Percentiles rank a stretch among this genome's conserved stretches.
phyloP scores from a whole-genome alignment of 2,329 filamentous ascomycete genomes.

The Nemania sp. region DNA sequence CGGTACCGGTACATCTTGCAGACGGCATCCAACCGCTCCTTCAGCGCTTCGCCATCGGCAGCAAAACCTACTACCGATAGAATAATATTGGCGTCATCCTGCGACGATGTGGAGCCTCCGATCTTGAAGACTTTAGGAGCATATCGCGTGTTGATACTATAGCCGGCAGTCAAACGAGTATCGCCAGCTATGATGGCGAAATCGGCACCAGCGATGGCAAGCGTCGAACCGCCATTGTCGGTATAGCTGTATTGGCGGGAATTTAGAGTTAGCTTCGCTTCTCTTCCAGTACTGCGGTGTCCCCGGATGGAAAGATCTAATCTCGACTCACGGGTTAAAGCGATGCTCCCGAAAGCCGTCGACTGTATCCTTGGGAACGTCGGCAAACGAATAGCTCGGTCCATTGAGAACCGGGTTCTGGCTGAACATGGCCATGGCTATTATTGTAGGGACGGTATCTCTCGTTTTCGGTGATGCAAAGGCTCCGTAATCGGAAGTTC shows the following conservation, averaged over 20 bases:
- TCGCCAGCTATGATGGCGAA: slow-evolving; percentile 98
- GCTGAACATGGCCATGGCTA: slow-evolving; percentile 68
- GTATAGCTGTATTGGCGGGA: slow-evolving; percentile 69
- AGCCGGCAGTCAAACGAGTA: slow-evolving; percentile 92
- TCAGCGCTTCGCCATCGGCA: slow-evolving; percentile 89
- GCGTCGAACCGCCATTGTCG: slow-evolving; percentile 95
- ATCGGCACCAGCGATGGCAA: slow-evolving; percentile 90
- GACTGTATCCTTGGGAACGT: slow-evolving; percentile 56
- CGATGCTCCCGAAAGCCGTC: slow-evolving; percentile 71
- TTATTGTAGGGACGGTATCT: slow-evolving; percentile 32
- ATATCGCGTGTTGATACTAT: slow-evolving; percentile 98
- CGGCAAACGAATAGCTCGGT: slow-evolving; percentile 69
- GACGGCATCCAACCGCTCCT: slow-evolving; percentile 89
- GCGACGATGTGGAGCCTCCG: slow-evolving; percentile 83
- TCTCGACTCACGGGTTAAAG: slow-evolving; percentile 80
- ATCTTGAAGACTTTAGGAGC: slow-evolving; percentile 97
- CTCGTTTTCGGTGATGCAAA: slow-evolving; percentile 5
- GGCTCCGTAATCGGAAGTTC: slow-evolving; percentile 3
- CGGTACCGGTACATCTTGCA: slow-evolving; percentile 99
- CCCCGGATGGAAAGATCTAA: background rate
- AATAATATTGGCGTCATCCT: slow-evolving; percentile 82
- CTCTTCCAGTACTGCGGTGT: background rate
- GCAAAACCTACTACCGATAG: slow-evolving; percentile 95
- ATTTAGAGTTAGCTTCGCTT: slow-evolving; percentile 10
- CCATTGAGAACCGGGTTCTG: slow-evolving; percentile 71